A percentile compares a stretch with the other conserved stretches of the same genome.
Evolutionary conservation across 2,329 filamentous ascomycete genomes (phyloP).

Genomic region (Penicillium decumbens): DNA sequence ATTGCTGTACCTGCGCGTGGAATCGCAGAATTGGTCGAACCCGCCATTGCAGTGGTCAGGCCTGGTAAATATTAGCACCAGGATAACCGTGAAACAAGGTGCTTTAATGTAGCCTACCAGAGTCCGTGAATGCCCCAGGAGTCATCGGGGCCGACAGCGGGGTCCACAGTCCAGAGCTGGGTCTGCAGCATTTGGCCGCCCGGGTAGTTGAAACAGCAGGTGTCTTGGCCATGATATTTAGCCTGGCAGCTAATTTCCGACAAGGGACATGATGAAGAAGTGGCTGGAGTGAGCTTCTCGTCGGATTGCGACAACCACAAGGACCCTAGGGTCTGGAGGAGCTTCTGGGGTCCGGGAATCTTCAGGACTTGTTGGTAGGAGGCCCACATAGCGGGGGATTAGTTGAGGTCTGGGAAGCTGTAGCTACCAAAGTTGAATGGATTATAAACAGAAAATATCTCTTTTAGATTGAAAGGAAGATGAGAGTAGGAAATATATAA

Average conservation of each 20-base stretch:
- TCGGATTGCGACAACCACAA: slow-evolving; percentile 26
- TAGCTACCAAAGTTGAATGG: neutral
- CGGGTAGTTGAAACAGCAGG: slow-evolving; percentile 71
- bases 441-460: neutral
- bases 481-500: slow-evolving; percentile 1
- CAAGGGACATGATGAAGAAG: slow-evolving; percentile 29
- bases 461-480: neutral
- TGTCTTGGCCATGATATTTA: slow-evolving; percentile 55
- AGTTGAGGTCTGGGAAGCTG: neutral
- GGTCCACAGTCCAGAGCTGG: slow-evolving; percentile 71
- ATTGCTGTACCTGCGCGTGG: slow-evolving; percentile 58
- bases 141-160: slow-evolving; percentile 60
- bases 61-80: slow-evolving; percentile 34
- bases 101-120: slow-evolving; percentile 42
- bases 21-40: slow-evolving; percentile 64
- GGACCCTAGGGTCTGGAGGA: slow-evolving; percentile 32
- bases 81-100: neutral
- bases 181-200: slow-evolving; percentile 68
- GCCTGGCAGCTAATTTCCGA: slow-evolving; percentile 59
- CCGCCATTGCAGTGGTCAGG: slow-evolving; percentile 66
- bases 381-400: slow-evolving; percentile 16
- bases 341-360: slow-evolving; percentile 34
- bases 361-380: slow-evolving; percentile 18
- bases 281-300: slow-evolving; percentile 6
- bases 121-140: slow-evolving; percentile 73